A percentile compares a stretch with the other conserved stretches of the same genome.
These are phyloP conservation scores for Geoglossum cookeanum DNA, from an alignment of 2,329 filamentous ascomycete genomes.

Conservation along the genomic window DNA sequence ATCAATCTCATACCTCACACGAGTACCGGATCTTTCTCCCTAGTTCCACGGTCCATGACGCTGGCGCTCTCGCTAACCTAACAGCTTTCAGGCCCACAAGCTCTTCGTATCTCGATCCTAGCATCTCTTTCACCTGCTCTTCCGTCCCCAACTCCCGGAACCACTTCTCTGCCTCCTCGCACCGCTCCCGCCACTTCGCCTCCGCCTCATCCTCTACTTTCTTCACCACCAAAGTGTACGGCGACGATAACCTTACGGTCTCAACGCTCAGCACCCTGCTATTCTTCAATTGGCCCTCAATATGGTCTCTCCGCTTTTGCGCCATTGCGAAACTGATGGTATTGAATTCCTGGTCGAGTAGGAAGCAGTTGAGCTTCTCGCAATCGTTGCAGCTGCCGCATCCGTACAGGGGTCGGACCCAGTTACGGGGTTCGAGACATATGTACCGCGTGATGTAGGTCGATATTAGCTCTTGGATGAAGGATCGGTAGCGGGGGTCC, in stretches of 20 bases:
- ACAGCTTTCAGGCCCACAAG: background rate
- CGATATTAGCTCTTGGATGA: background rate
- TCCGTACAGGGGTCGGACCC: background rate
- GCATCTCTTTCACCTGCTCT: background rate
- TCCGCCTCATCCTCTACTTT: background rate
- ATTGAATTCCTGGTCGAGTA: background rate
- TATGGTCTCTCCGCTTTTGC: background rate
- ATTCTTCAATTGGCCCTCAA: background rate
- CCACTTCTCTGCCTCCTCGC: background rate
- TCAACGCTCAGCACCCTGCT: background rate
- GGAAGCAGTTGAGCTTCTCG: background rate
- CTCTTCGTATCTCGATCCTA: background rate
- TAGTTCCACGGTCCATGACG: background rate
- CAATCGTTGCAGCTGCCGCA: background rate
- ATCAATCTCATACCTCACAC: background rate
- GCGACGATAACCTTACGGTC: background rate
- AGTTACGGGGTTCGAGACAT: background rate
- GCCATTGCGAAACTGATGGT: background rate
- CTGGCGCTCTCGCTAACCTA: background rate
- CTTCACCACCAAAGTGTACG: background rate
- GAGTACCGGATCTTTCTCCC: background rate
- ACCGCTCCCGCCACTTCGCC: background rate
- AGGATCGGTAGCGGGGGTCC: background rate
- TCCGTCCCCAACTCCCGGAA: background rate
- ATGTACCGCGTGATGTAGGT: background rate